Evolutionary conservation across 192 early-diverging fungal species (phyloP).

Genomic region (Rhizophagus clarus): DNA sequence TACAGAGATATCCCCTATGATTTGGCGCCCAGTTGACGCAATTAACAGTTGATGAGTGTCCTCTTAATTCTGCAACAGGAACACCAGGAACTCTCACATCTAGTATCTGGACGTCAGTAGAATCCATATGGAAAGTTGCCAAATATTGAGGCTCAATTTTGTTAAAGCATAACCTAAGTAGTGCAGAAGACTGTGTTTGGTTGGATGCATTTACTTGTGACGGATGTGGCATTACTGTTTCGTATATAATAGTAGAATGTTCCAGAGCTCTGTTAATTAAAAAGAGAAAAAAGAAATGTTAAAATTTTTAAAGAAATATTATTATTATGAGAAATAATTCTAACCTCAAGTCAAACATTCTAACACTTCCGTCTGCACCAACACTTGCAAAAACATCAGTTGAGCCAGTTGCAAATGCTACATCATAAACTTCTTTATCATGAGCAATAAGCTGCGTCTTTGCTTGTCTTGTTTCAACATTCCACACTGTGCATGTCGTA

Average conservation of each 20-base stretch:
- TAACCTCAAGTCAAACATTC: constrained; percentile 95
- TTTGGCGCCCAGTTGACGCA: constrained; percentile 89
- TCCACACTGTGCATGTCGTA: constrained; percentile 99
- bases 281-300: neutral
- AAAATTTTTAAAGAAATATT: neutral
- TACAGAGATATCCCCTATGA: constrained; percentile 76
- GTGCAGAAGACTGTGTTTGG: constrained; percentile 50
- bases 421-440: constrained; percentile 97
- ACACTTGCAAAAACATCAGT: constrained; percentile 94
- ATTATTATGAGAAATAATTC: neutral
- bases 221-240: constrained; percentile 60
- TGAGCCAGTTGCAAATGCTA: constrained; percentile 86
- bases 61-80: constrained; percentile 79
- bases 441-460: constrained; percentile 99
- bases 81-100: constrained; percentile 91
- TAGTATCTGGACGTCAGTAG: constrained; percentile 78
- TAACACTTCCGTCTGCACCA: constrained; percentile 95
- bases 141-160: constrained; percentile 88
- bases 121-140: constrained; percentile 89
- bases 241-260: constrained; percentile 98
- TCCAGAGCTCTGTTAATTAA: constrained; percentile 73
- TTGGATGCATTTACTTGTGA: constrained; percentile 29
- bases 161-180: constrained; percentile 90
- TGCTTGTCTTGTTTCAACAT: constrained; percentile 92
- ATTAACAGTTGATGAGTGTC: constrained; percentile 79